phyloP scores from a whole-genome alignment of 1,284 basidiomycete species.

The Puccinia polysora region DNA sequence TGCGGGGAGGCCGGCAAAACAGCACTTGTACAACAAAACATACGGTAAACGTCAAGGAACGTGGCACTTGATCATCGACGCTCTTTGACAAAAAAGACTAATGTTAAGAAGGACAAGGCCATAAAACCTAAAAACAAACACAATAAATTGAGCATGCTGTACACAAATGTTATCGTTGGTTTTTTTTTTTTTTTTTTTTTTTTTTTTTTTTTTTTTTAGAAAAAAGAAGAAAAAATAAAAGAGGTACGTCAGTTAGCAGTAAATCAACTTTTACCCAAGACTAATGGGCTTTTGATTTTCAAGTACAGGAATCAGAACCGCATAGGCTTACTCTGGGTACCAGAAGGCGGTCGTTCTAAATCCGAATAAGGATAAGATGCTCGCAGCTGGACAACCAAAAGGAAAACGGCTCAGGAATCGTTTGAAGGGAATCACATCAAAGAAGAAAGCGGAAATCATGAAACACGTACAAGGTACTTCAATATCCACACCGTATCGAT shows the following conservation, averaged over 20 bases:
- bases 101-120: conserved; percentile 5
- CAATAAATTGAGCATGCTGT: conserved; percentile 15
- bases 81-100: conserved; percentile 33
- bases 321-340: conserved; percentile 29
- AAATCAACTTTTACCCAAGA: too few species aligned
- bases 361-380: conserved; percentile 46
- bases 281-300: too few species aligned
- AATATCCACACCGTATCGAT: conserved; percentile 83
- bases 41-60: too few species aligned
- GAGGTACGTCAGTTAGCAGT: too few species aligned
- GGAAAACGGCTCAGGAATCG: conserved; percentile 84
- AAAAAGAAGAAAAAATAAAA: too few species aligned
- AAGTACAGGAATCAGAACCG: too few species aligned
- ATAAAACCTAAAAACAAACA: conserved; percentile 8
- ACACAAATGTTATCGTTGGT: not conserved
- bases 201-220: too few species aligned
- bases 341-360: conserved; percentile 25
- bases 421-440: conserved; percentile 68
- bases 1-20: too few species aligned
- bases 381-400: conserved; percentile 63
- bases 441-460: not conserved
- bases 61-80: conserved; percentile 14
- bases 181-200: too few species aligned
- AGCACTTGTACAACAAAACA: too few species aligned
- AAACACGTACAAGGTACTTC: conserved; percentile 59